These are phyloP conservation scores for Podaxis sp. DNA, from an alignment of 768 basidiomycete genomes.

Conservation along the genomic window DNA sequence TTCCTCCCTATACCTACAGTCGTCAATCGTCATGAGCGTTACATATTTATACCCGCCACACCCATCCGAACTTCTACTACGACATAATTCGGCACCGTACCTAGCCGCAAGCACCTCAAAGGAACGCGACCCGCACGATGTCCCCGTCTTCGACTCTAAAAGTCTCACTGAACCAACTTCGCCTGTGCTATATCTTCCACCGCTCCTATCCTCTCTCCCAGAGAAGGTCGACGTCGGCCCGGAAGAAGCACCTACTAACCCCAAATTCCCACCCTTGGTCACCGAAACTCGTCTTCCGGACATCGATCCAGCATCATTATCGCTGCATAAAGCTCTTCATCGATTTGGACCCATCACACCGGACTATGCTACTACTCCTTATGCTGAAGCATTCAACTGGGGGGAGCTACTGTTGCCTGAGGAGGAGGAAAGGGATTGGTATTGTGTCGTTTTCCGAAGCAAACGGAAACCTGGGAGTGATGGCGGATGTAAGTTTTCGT, in stretches of 20 bases:
- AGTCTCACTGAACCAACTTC: constrained; percentile 28
- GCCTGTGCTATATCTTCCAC: constrained; percentile 80
- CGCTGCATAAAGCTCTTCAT: constrained; percentile 85
- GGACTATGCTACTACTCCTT: constrained; percentile 64
- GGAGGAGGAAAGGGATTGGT: constrained; percentile 85
- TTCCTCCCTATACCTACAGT: background rate
- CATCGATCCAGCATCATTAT: constrained; percentile 83
- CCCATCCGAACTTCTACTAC: constrained; percentile 20
- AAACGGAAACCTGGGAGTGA: constrained; percentile 72
- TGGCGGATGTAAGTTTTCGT: constrained; percentile 49
- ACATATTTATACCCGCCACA: constrained; percentile 35
- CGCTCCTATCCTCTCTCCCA: constrained; percentile 78
- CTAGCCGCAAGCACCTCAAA: constrained; percentile 11
- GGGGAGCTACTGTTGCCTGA: constrained; percentile 60
- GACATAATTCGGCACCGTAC: background rate
- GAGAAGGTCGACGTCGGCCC: constrained; percentile 31
- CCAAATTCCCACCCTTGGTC: constrained; percentile 43
- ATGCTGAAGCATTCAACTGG: constrained; percentile 90
- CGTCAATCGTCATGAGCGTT: constrained; percentile 23
- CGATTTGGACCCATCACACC: constrained; percentile 59
- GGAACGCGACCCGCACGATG: constrained; percentile 51
- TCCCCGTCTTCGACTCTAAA: constrained; percentile 48
- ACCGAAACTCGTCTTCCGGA: constrained; percentile 79
- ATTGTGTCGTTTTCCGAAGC: constrained; percentile 88
- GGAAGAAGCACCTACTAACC: constrained; percentile 19